A percentile compares a stretch with the other conserved stretches of the same genome.
phyloP scores from a whole-genome alignment of 1,139 yeast genomes.

The Debaryomyces robertsiae region DNA sequence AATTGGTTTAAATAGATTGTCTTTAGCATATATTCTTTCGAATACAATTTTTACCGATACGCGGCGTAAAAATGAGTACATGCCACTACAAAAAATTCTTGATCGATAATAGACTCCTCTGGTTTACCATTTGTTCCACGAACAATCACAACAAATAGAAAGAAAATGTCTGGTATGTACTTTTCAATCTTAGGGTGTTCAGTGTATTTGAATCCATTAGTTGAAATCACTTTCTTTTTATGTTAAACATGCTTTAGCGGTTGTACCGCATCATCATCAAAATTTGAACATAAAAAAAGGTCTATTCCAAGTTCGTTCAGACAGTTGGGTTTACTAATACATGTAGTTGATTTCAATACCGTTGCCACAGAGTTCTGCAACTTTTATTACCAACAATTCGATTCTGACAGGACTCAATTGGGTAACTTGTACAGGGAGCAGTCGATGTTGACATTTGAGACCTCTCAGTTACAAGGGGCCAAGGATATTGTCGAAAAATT shows the following conservation, averaged over 20 bases:
- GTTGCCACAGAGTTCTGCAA: conserved; percentile 82
- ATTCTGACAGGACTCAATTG: conserved; percentile 86
- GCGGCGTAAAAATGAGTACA: conserved; percentile 12
- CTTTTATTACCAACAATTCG: conserved; percentile 95
- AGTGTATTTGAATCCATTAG: neutral
- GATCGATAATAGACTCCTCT: conserved; percentile 2
- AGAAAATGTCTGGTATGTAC: conserved; percentile 19
- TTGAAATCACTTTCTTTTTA: conserved; percentile 16
- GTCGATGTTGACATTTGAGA: conserved; percentile 97
- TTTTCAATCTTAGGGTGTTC: neutral
- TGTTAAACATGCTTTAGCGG: neutral
- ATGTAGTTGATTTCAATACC: conserved; percentile 67
- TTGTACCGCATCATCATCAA: neutral
- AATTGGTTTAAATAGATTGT: conserved; percentile 32
- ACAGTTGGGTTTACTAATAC: neutral
- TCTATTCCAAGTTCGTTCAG: no score
- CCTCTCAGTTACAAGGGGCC: conserved; percentile 92
- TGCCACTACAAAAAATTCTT: conserved; percentile 4
- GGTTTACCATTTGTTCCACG: neutral
- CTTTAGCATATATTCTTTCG: conserved; percentile 1
- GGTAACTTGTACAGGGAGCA: conserved; percentile 95
- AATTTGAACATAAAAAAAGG: neutral
- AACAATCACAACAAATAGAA: conserved; percentile 1
- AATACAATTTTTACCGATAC: conserved; percentile 6
- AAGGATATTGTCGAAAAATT: conserved; percentile 90